Evolutionary conservation across 352 stramenopile species (phyloP), one percentile per base, ranked within the genome.

Genomic region (Globisporangium acanthophoron): DNA sequence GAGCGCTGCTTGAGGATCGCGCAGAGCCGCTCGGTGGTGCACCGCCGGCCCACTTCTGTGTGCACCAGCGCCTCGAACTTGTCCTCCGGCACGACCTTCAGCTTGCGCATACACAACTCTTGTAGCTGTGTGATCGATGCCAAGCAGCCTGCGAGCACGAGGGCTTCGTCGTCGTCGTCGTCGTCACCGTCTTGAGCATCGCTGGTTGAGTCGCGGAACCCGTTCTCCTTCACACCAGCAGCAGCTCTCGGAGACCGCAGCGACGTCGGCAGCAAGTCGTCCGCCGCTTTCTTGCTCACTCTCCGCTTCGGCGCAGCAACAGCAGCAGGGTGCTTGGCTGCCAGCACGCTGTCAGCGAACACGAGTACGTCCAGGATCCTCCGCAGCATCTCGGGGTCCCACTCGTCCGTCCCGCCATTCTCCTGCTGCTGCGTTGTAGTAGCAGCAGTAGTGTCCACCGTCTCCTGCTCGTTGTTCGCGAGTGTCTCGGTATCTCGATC

Each of bases 11-110:
- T 69, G 37, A 92, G 47, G 27, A 94, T 72, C n/a, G 73, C 71
- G 27, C 78, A 87, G 9, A 94, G 60, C 13, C 80, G 65, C 43
- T 80, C 67, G 0, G 85, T 94, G 0, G 83, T 88, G 44, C 82
- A 94, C 15, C 75, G 66, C 43, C 74, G 71, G 0, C 80, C 83
- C 3, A 69, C 80, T 5, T 90, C 80, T n/a, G 69, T 81, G 27
- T 85, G 76, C 35, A 90, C 48, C 1, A 92, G 58, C 18, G 73
- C 52, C 49, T 85, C 67, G 54, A 92, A 90, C 9, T 67, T 64
- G 18, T 37, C 52, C 45, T 90, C 83, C 2, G 76, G 43, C 16
- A 82, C 74, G 9, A 46, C 52, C 51, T 83, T 71, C 27, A 92
- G 66, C 24, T 80, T 73, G 48, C 71, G 59, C 33, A 92, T 68